Base-by-base conservation (phyloP, 495 filamentous ascomycete genomes). In the Aspergillus mulundensis region DNA sequence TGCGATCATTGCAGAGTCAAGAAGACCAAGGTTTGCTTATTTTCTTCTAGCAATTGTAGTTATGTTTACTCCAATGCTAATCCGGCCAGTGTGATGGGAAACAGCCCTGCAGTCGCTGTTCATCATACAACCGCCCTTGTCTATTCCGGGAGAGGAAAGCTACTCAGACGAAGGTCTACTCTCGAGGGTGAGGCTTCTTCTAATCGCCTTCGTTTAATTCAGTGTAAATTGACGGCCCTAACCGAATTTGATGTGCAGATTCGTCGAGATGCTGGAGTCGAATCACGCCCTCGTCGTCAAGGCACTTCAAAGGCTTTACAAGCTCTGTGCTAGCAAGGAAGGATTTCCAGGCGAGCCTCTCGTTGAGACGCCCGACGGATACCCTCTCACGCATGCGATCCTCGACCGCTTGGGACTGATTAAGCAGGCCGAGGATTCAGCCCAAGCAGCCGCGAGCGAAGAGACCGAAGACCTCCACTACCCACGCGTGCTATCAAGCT, bases 1-100 rank as follows among this genome's bases (percentile, higher is more conserved):
- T 78, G 75, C 52, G 75, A 78, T 67, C 73, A 74, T 10, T 78
- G 75, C 57, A 66, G 75, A 54, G 72, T 78, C 20, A 78, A 78
- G 57, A 78, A 78, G 62, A 75, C 75, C 34, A 78, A 78, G 64
- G 75, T 76, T 44, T 50, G 64, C 68, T 28, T 18, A 25, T 39
- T 36, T 39, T 14, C 28, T n/a, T 20, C 3, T 53, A n/a, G n/a
- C n/a, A n/a, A 3, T 34, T 42, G 15, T 42, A 24, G 3, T 38
- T 14, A 30, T 42, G 43, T 36, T 46, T 32, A 40, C n/a, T 18
- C 6, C 7, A 20, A 44, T 55, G 48, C 62, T 66, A 21, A 67
- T 2, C 52, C 15, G 24, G 46, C 18, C 10, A 78, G 75, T 78
- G 75, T 59, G 75, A 78, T 66, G 75, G 75, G 34, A 77, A 75